Evolutionary conservation across 768 basidiomycete species (phyloP), one percentile per base, ranked within the genome.

Genomic region (Hypholoma sublateritium): DNA sequence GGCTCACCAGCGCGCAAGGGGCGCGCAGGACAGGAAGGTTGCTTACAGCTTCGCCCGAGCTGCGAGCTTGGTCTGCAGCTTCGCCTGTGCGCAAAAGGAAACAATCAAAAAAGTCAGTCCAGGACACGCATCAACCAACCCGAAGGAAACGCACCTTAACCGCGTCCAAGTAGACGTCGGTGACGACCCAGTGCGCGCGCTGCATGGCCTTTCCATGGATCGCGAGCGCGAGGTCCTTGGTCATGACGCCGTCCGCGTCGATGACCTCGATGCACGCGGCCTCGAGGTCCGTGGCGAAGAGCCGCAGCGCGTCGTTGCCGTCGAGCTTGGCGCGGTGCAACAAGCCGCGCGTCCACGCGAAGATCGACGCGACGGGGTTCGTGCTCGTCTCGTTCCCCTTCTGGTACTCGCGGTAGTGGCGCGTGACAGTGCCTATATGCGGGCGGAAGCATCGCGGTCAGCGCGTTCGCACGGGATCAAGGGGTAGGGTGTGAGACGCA

Each of bases 321-420:
- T 99, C 96, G 32, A 98, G 80, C 78, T 93, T 94, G 61, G 95
- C 95, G 62, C 95, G 88, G 76, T 94, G 93, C 53, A 93, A 75
- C 41, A 99, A 81, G 0, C 96, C 96, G 45, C 97, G 87, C 14
- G 96, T 98, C 96, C 96, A 99, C 7, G 96, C 96, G 66, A 95
- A 98, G 77, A 99, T 98, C 55, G 91, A 94, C 44, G 96, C 96
- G 63, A 98, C 95, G 39, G 96, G 95, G 83, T 99, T 99, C 46
- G 96, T 99, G 56, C 92, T 95, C 11, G 96, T 98, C 78, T 98
- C 97, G 57, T 89, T 87, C 50, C 96, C 96, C 79, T 98, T 96
- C 74, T 98, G 96, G 70, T 85, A 89, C 74, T 98, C 96, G 55
- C 96, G 89, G 75, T 95, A 99, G 77, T 98, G 96, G 37, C 96